Evolutionary conservation across 352 stramenopile genomes (phyloP).

Genomic region (Globisporangium parvum): DNA sequence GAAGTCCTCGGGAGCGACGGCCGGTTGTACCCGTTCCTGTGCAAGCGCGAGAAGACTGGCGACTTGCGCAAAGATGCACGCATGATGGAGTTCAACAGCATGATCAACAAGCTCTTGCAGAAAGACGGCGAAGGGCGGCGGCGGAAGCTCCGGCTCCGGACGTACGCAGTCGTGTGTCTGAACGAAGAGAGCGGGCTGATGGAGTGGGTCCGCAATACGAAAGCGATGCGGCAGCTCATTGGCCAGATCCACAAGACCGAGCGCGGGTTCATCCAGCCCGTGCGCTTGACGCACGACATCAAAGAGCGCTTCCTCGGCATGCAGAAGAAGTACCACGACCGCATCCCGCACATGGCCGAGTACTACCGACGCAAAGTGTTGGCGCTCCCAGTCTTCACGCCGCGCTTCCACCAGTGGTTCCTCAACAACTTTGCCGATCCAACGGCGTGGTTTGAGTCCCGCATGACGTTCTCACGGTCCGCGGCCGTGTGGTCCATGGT

Average conservation of each 20-base stretch:
- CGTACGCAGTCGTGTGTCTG: slow-evolving; percentile 98
- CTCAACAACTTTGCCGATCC: slow-evolving; percentile 97
- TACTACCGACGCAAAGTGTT: slow-evolving; percentile 72
- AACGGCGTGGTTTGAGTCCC: slow-evolving; percentile 96
- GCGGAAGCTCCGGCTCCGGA: slow-evolving; percentile 93
- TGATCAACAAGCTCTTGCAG: slow-evolving; percentile 99
- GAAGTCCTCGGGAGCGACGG: slow-evolving; percentile 80
- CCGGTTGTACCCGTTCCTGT: slow-evolving; percentile 87
- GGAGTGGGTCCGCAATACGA: slow-evolving; percentile 99
- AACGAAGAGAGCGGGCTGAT: slow-evolving; percentile 99
- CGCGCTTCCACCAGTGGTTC: slow-evolving; percentile 99
- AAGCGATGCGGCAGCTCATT: slow-evolving; percentile 89
- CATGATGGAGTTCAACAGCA: slow-evolving; percentile 99
- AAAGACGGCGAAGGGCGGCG: slow-evolving; percentile 85
- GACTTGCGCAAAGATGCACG: slow-evolving; percentile 99
- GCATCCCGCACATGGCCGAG: slow-evolving; percentile 68
- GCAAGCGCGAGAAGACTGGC: slow-evolving; percentile 97
- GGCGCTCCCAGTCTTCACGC: slow-evolving; percentile 77
- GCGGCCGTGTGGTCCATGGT: slow-evolving; percentile 97
- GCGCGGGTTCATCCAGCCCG: slow-evolving; percentile 70
- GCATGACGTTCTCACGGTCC: slow-evolving; percentile 78
- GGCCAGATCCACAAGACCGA: slow-evolving; percentile 86
- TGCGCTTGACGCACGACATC: slow-evolving; percentile 73
- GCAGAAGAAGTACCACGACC: slow-evolving; percentile 79
- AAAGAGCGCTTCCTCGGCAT: slow-evolving; percentile 87